Percentiles rank a stretch among this genome's conserved stretches.
Evolutionary conservation across 176 grass and related monocot genomes (phyloP).

Genomic region (Hyparrhenia diplandra): DNA sequence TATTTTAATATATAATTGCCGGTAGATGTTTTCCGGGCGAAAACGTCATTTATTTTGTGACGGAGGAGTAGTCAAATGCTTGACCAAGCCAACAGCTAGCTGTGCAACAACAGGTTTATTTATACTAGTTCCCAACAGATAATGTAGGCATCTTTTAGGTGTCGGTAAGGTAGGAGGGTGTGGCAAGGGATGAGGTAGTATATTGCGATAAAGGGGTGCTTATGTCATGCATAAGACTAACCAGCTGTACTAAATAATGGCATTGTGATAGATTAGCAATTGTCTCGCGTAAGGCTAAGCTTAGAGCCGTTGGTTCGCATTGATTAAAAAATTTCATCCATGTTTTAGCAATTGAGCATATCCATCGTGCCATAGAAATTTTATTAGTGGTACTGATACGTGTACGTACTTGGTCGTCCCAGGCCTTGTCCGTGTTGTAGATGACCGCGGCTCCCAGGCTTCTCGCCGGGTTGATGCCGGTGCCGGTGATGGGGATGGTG

Average conservation of each 20-base stretch:
- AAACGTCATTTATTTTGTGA: too few species aligned
- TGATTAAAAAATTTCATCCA: background rate
- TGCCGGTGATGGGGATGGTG: conserved; percentile 89
- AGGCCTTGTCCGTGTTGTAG: conserved; percentile 64
- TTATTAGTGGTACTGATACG: background rate
- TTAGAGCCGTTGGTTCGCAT: conserved; percentile 18
- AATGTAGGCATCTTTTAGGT: conserved; percentile 31
- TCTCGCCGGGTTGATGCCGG: conserved; percentile 87
- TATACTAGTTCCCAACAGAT: background rate
- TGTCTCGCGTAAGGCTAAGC: background rate
- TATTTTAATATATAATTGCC: too few species aligned
- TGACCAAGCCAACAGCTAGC: background rate
- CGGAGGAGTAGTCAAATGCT: background rate
- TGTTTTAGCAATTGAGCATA: conserved; percentile 10
- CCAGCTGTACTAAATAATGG: background rate
- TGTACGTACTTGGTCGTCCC: conserved; percentile 63
- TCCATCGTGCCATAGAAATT: background rate
- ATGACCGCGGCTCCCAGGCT: conserved; percentile 80
- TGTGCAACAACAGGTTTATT: background rate
- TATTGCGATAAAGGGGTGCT: background rate
- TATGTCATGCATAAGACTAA: conserved; percentile 33
- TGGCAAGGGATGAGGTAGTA: conserved; percentile 27
- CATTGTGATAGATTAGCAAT: background rate
- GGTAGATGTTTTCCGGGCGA: too few species aligned
- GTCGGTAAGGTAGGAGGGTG: background rate